A percentile compares a stretch with the other conserved stretches of the same genome.
These are phyloP conservation scores for Neofusicoccum parvum DNA, from an alignment of 2,329 filamentous ascomycete species.

Conservation along the genomic window DNA sequence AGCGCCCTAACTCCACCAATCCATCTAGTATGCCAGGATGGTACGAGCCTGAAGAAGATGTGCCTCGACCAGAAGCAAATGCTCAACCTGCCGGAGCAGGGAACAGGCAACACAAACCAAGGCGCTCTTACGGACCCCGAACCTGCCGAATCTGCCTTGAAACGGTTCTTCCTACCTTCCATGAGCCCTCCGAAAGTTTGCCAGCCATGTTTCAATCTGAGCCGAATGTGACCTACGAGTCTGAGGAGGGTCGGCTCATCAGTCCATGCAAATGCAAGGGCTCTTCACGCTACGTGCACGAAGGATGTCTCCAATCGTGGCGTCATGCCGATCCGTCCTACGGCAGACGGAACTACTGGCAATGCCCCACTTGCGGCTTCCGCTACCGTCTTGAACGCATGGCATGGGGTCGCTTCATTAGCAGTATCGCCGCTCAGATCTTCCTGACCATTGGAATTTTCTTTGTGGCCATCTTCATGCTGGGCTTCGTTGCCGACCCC, in stretches of 20 bases:
- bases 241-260: constrained; percentile 75
- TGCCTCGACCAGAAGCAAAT: constrained; percentile 14
- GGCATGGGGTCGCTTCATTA: constrained; percentile 68
- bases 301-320: constrained; percentile 84
- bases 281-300: constrained; percentile 90
- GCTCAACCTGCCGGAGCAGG: background rate
- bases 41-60: constrained; percentile 22
- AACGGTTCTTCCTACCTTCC: constrained; percentile 62
- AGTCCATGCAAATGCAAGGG: constrained; percentile 94
- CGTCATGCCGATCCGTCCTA: constrained; percentile 70
- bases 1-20: background rate
- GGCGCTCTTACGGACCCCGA: constrained; percentile 65
- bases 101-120: constrained; percentile 9
- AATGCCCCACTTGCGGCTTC: constrained; percentile 86
- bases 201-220: constrained; percentile 57
- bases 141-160: constrained; percentile 92
- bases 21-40: constrained; percentile 11
- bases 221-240: constrained; percentile 69
- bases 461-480: constrained; percentile 70
- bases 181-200: constrained; percentile 55
- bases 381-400: constrained; percentile 78
- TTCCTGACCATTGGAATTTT: constrained; percentile 73
- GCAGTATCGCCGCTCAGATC: constrained; percentile 62
- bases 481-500: constrained; percentile 91
- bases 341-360: constrained; percentile 72